Conservation (phyloP, 495 filamentous ascomycete species). For the Penicillium cinerascens region DNA sequence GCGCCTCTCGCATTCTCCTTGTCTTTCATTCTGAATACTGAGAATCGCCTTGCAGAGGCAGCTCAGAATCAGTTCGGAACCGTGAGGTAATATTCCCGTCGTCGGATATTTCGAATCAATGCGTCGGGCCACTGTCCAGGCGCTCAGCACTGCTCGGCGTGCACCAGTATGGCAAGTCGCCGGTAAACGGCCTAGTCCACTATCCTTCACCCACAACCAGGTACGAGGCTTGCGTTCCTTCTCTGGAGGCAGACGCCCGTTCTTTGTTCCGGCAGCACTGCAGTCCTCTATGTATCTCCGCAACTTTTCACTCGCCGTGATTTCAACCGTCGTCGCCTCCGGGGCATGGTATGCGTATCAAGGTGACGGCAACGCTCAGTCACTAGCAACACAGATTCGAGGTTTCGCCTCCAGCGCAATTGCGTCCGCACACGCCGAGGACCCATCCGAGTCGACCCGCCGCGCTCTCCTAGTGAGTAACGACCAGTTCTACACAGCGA, state of each 20-base stretch:
- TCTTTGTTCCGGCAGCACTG: constrained; percentile 31
- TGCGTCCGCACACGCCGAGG: constrained; percentile 27
- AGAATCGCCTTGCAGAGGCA: constrained; percentile 3
- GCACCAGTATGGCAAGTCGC: constrained; percentile 50
- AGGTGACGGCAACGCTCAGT: constrained; percentile 29
- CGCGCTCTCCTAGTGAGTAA: constrained; percentile 69
- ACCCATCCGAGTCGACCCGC: constrained; percentile 30
- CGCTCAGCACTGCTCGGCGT: constrained; percentile 59
- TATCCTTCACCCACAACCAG: constrained; percentile 45
- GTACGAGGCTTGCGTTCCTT: constrained; percentile 43
- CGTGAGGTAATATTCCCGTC: constrained; percentile 4
- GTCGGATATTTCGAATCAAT: constrained; percentile 36
- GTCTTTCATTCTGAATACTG: not conserved
- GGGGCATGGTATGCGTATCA: constrained; percentile 66
- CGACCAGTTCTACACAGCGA: constrained; percentile 78
- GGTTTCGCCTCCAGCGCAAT: constrained; percentile 31
- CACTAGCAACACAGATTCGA: constrained; percentile 23
- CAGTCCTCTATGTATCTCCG: constrained; percentile 63
- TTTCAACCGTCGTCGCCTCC: constrained; percentile 59
- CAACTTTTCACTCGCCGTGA: constrained; percentile 57
- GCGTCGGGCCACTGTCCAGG: constrained; percentile 63
- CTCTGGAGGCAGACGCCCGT: constrained; percentile 37
- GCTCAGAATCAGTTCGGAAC: constrained; percentile 7
- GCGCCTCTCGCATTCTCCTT: constrained; percentile 1
- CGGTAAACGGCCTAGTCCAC: constrained; percentile 42